A percentile compares a stretch with the other conserved stretches of the same genome.
phyloP scores from a whole-genome alignment of 2,329 filamentous ascomycete species.

The Venturia pyrina region DNA sequence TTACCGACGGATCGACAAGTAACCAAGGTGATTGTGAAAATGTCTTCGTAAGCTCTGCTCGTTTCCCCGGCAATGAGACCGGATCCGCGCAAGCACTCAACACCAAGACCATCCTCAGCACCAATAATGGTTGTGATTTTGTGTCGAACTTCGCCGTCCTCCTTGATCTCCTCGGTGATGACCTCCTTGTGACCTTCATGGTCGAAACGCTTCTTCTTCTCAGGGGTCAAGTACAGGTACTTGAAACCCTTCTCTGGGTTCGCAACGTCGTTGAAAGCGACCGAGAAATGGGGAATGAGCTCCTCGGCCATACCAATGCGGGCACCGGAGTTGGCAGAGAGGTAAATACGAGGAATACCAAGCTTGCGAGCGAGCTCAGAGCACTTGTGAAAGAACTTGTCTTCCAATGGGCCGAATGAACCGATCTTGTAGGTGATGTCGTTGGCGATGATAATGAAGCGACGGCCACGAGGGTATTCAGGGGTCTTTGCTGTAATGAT shows the following conservation, averaged over 20 bases:
- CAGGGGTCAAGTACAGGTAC: constrained; percentile 87
- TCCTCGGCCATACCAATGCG: constrained; percentile 95
- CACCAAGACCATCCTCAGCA: constrained; percentile 89
- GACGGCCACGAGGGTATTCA: constrained; percentile 84
- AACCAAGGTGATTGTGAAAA: constrained; percentile 95
- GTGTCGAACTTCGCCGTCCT: constrained; percentile 81
- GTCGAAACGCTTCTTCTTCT: constrained; percentile 78
- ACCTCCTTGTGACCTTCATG: constrained; percentile 65
- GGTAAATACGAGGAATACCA: constrained; percentile 91
- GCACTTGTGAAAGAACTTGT: constrained; percentile 98
- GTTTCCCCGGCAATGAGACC: constrained; percentile 97
- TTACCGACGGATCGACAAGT: constrained; percentile 93
- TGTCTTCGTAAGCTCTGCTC: constrained; percentile 93
- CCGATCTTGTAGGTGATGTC: constrained; percentile 99
- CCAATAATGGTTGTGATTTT: constrained; percentile 92
- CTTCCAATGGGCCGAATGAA: constrained; percentile 91
- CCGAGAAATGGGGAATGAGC: constrained; percentile 92
- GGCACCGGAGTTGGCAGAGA: constrained; percentile 97
- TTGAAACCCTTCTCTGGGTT: constrained; percentile 88
- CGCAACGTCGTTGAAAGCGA: constrained; percentile 81
- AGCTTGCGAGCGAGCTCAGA: constrained; percentile 90
- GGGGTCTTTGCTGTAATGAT: constrained; percentile 88
- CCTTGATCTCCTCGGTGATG: constrained; percentile 77
- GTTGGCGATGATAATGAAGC: constrained; percentile 95
- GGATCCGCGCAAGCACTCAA: constrained; percentile 92